Evolutionary conservation across 1,139 yeast species (phyloP), one percentile per base, ranked within the genome.

Genomic region (Spathaspora sp.): DNA sequence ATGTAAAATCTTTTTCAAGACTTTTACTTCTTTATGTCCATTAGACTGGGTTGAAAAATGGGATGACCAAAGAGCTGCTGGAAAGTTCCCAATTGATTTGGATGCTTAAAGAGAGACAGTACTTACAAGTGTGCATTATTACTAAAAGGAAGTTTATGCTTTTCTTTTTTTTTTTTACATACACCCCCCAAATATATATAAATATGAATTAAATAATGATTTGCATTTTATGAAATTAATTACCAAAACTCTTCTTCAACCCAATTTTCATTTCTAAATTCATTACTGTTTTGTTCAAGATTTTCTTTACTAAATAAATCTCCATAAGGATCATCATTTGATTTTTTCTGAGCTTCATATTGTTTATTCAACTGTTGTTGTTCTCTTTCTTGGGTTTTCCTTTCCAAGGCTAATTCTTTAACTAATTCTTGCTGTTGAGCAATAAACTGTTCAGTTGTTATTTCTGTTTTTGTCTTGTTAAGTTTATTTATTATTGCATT

Each of bases 1-100:
- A 65, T 93, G 99, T 75, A 81, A 90, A 74, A 90, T 89, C 59
- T 93, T 93, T 78, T 89, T 82, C 84, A 86, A 84, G 74, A 89
- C 97, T 50, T 93, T 80, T 80, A 81, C 86, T 60, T 81, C 97
- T 33, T 79, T 93, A 67, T 93, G 99, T 75, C 99, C 99, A 52
- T 78, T 82, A 47, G 85, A 85, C 62, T 90, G 97, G 97, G 81
- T 87, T 59, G 95, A 86, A 67, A 89, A 78, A 72, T 93, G 98
- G 98, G 95, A 93, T 67, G 97, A 86, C 62, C 97, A 90, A 79
- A 89, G 97, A 76, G 82, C 67, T 54, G 76, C 78, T 47, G 79
- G 81, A 56, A 72, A 67, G 68, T 74, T 70, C 61, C 79, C 80
- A 46, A 68, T 74, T 57, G 65, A 64, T 45, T 56, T 67, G 52